These are phyloP conservation scores for Epichloe glyceriae DNA, from an alignment of 2,329 filamentous ascomycete species.

Conservation along the genomic window DNA sequence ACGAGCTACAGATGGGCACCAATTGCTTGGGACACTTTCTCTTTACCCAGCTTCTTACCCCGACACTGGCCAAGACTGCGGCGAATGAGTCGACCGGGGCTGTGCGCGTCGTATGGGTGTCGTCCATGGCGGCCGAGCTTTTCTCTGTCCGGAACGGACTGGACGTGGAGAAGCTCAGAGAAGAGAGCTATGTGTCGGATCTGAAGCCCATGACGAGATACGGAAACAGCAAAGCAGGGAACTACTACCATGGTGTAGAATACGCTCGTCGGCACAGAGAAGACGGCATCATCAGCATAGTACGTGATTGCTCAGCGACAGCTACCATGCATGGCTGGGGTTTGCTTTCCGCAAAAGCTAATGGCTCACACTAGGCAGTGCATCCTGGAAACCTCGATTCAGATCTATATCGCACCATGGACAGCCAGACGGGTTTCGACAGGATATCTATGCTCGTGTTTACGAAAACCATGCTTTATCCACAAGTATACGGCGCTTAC, in stretches of 20 bases:
- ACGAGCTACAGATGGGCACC: slow-evolving; percentile 23
- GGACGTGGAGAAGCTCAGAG: slow-evolving; percentile 11
- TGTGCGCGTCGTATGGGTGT: slow-evolving; percentile 5
- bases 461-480: slow-evolving; percentile 5
- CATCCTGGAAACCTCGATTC: slow-evolving; percentile 29
- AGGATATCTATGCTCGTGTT: too few species aligned
- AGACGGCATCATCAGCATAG: slow-evolving; percentile 17
- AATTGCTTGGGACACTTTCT: slow-evolving; percentile 5
- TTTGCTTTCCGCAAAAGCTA: too few species aligned
- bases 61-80: slow-evolving; percentile 3
- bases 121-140: not conserved
- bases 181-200: too few species aligned
- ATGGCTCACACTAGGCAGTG: slow-evolving; percentile 9
- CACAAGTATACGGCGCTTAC: slow-evolving; percentile 28
- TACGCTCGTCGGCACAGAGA: slow-evolving; percentile 14
- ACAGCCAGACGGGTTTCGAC: not conserved
- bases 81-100: not conserved
- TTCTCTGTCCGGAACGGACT: not conserved
- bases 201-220: not conserved
- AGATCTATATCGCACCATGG: slow-evolving; percentile 21
- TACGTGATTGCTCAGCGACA: too few species aligned
- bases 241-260: slow-evolving; percentile 20
- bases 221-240: slow-evolving; percentile 18
- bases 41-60: slow-evolving; percentile 2
- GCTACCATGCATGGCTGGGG: too few species aligned